Conservation (phyloP, 768 basidiomycete genomes). For the Amanita muscaria region DNA sequence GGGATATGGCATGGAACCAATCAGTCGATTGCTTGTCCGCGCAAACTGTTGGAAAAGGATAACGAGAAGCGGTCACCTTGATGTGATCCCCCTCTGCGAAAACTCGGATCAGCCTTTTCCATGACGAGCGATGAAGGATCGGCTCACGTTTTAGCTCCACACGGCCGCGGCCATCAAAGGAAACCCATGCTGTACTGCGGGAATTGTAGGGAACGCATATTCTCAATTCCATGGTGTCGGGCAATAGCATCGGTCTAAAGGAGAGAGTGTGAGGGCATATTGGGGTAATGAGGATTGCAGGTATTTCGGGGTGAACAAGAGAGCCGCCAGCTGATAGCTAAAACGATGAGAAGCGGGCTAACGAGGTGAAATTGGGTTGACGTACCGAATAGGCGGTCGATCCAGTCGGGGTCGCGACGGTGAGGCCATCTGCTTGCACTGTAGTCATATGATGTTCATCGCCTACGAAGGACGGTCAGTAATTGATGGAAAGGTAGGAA, state of each 20-base stretch:
- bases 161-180: conserved; percentile 94
- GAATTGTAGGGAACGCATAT: conserved; percentile 99
- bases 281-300: conserved; percentile 91
- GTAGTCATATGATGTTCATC: conserved; percentile 99
- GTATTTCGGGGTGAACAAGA: conserved; percentile 95
- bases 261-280: conserved; percentile 98
- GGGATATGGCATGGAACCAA: conserved; percentile 96
- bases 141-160: conserved; percentile 90
- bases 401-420: conserved; percentile 93
- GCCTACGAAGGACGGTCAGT: conserved; percentile 38
- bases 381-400: conserved; percentile 96
- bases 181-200: conserved; percentile 96
- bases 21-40: conserved; percentile 96
- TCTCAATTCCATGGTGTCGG: conserved; percentile 96
- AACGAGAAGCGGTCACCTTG: conserved; percentile 94
- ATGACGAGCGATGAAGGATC: neutral
- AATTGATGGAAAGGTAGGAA: neutral
- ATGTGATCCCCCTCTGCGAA: conserved; percentile 93
- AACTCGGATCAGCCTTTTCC: conserved; percentile 9
- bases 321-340: conserved; percentile 94
- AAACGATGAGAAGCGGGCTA: conserved; percentile 9
- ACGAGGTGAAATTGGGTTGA: conserved; percentile 10
- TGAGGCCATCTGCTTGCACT: conserved; percentile 95
- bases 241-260: conserved; percentile 96
- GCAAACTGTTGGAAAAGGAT: conserved; percentile 97